phyloP scores from a whole-genome alignment of 331 rosid genomes.

The Arachis monticola region DNA sequence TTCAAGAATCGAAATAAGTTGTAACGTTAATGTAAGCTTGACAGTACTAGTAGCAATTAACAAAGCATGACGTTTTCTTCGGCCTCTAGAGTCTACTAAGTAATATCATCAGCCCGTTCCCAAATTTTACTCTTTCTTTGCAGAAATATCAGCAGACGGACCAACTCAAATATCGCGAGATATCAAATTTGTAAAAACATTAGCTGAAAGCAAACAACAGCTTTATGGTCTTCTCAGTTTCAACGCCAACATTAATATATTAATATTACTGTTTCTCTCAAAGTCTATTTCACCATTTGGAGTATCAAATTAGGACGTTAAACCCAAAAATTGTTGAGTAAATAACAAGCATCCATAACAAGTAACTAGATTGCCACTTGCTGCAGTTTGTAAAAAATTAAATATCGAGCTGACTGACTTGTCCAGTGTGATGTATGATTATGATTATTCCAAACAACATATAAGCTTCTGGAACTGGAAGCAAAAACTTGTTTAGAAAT shows the following conservation, averaged over 20 bases:
- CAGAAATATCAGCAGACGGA: neutral
- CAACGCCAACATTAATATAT: neutral
- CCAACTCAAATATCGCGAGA: neutral
- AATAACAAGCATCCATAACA: slow-evolving; percentile 9
- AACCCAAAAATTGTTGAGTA: neutral
- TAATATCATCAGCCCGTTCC: no score
- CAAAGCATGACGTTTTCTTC: no score
- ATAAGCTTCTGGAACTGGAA: neutral
- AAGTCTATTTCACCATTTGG: neutral
- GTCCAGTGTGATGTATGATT: slow-evolving; percentile 3
- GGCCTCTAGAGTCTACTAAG: no score
- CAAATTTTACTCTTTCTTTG: neutral
- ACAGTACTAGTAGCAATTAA: no score
- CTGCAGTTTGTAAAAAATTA: neutral
- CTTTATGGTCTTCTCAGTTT: neutral
- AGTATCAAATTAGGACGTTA: slow-evolving; percentile 22
- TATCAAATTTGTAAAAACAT: neutral
- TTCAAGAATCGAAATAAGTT: no score
- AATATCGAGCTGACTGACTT: neutral
- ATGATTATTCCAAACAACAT: slow-evolving; percentile 17
- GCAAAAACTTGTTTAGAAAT: neutral
- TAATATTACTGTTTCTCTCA: no score
- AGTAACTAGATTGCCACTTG: neutral
- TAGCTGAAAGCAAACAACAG: neutral
- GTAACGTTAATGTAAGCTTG: no score